Evolutionary conservation across 2,329 filamentous ascomycete genomes (phyloP).

Genomic region (Aspergillus fijiensis): DNA sequence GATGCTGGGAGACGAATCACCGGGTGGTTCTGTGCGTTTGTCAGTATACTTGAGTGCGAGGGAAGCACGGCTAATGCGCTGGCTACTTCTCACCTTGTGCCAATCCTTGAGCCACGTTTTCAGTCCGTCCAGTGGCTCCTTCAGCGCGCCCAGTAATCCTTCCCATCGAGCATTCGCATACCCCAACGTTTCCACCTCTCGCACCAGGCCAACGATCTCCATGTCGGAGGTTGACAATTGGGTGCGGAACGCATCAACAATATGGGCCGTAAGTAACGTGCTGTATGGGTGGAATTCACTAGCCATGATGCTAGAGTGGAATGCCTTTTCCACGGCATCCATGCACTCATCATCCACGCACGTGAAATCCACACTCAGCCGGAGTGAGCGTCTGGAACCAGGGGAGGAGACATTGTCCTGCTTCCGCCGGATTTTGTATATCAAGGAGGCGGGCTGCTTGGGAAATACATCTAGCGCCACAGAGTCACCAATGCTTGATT

Average conservation of each 20-base stretch:
- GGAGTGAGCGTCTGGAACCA: conserved; percentile 34
- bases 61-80: neutral
- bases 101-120: conserved; percentile 55
- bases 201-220: conserved; percentile 55
- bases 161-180: conserved; percentile 57
- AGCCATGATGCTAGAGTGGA: conserved; percentile 47
- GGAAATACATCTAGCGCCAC: conserved; percentile 66
- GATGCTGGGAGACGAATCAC: conserved; percentile 33
- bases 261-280: conserved; percentile 53
- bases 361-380: conserved; percentile 72
- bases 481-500: conserved; percentile 48
- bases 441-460: conserved; percentile 74
- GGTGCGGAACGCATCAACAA: conserved; percentile 49
- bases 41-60: neutral
- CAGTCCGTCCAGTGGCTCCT: conserved; percentile 46
- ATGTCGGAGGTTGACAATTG: conserved; percentile 50
- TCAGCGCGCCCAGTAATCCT: conserved; percentile 52
- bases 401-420: conserved; percentile 17
- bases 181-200: conserved; percentile 52
- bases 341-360: conserved; percentile 73
- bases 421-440: conserved; percentile 68
- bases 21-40: conserved; percentile 31
- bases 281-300: conserved; percentile 50
- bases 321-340: conserved; percentile 46
- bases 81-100: conserved; percentile 51